A percentile compares a stretch with the other conserved stretches of the same genome.
These are phyloP conservation scores for Fusarium tuaranense DNA, from an alignment of 2,329 filamentous ascomycete species.

Conservation along the genomic window DNA sequence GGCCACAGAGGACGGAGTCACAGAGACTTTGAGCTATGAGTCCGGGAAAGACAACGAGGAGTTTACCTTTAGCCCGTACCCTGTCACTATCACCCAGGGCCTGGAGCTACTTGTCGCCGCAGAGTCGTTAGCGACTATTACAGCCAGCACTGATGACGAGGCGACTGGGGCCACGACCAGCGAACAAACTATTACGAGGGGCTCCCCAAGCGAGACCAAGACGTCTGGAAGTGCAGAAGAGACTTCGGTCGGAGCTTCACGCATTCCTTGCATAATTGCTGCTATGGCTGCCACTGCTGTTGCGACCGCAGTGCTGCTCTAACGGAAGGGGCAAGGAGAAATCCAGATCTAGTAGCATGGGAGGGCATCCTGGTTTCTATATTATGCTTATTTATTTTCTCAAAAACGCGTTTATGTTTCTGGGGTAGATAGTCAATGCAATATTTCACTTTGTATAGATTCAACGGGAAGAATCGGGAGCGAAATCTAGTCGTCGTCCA, in stretches of 20 bases:
- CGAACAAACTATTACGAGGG: neutral
- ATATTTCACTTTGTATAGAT: neutral
- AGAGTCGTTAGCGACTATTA: neutral
- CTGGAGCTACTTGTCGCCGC: neutral
- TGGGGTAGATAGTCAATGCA: neutral
- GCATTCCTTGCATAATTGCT: neutral
- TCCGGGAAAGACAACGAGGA: neutral
- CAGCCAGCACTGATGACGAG: neutral
- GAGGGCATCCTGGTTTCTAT: neutral
- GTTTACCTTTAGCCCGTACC: neutral
- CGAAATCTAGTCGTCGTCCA: accelerated
- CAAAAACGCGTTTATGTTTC: neutral
- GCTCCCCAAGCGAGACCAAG: neutral
- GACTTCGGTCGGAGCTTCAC: neutral
- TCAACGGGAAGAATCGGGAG: neutral
- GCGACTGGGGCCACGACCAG: neutral
- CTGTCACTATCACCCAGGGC: neutral
- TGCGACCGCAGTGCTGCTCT: neutral
- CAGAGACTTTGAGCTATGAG: neutral
- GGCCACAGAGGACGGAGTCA: neutral
- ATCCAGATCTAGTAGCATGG: neutral
- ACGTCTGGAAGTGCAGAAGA: neutral
- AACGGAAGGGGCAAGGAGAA: neutral
- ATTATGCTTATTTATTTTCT: neutral
- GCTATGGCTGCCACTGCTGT: neutral